phyloP scores from a whole-genome alignment of 2,329 filamentous ascomycete species.

The Basipetospora chlamydospora region DNA sequence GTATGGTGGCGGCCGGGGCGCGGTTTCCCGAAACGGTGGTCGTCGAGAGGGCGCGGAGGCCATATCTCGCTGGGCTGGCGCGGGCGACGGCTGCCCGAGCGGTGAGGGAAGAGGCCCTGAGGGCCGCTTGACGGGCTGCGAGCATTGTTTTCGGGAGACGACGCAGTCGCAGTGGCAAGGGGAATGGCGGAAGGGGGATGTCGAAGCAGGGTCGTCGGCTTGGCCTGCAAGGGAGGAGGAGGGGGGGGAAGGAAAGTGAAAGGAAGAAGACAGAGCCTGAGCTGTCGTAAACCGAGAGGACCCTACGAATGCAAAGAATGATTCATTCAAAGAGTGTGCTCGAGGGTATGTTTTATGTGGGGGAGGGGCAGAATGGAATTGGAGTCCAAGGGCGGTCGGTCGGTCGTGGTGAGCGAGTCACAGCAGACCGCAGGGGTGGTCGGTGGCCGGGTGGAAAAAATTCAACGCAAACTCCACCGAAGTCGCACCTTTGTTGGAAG shows the following conservation, averaged over 20 bases:
- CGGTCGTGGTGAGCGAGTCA: no score
- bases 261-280: slow-evolving; percentile 4
- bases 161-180: no score
- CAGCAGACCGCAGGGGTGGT: no score
- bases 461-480: slow-evolving; percentile 1
- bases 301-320: slow-evolving; percentile 2
- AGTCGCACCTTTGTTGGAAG: slow-evolving; percentile 1
- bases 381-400: no score
- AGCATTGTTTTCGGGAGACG: slow-evolving; percentile 20
- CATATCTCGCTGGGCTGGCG: slow-evolving; percentile 2
- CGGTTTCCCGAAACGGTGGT: slow-evolving; percentile 11
- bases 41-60: slow-evolving; percentile 15
- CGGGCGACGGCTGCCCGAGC: slow-evolving; percentile 3
- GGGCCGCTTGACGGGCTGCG: slow-evolving; percentile 24
- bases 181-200: slow-evolving; percentile 1
- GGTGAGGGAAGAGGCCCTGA: slow-evolving; percentile 22
- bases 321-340: slow-evolving; percentile 4
- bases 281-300: slow-evolving; percentile 5
- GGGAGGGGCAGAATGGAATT: slow-evolving; percentile 11
- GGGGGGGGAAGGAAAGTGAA: slow-evolving; percentile 3
- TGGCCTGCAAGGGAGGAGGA: slow-evolving; percentile 4
- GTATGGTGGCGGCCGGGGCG: slow-evolving; percentile 7
- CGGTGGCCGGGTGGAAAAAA: no score
- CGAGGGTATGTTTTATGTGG: slow-evolving; percentile 8
- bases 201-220: slow-evolving; percentile 3